Evolutionary conservation across 768 basidiomycete genomes (phyloP).

Genomic region (Leccinum imitatum): DNA sequence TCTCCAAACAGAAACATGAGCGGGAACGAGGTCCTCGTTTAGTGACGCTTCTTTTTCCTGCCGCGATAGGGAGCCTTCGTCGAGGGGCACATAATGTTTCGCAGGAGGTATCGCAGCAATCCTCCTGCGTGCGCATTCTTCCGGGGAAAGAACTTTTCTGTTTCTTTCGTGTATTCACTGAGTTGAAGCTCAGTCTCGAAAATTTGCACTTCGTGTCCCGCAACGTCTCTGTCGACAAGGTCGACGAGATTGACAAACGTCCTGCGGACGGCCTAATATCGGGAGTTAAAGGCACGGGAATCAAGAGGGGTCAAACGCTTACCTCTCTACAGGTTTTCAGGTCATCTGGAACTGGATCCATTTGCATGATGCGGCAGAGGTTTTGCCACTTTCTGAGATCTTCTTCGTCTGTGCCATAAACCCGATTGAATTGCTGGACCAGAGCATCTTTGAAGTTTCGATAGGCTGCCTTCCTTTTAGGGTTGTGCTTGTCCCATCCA

Average conservation of each 20-base stretch:
- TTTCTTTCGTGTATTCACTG: constrained; percentile 6
- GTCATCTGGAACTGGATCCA: constrained; percentile 9
- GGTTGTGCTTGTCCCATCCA: no score
- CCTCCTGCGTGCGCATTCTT: constrained; percentile 18
- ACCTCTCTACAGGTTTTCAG: constrained; percentile 12
- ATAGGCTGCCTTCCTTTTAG: no score
- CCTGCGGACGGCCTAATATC: neutral
- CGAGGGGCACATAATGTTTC: constrained; percentile 12
- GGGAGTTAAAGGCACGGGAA: fast-evolving
- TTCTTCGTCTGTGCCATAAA: constrained; percentile 13
- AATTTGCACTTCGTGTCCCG: neutral
- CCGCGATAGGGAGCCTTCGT: neutral
- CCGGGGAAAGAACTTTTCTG: constrained; percentile 16
- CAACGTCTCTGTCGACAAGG: constrained; percentile 13
- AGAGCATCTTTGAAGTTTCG: no score
- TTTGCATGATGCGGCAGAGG: constrained; percentile 2
- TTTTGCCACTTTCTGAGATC: constrained; percentile 12
- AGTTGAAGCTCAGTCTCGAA: constrained; percentile 13
- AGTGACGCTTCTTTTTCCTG: constrained; percentile 9
- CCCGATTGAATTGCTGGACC: constrained; percentile 7
- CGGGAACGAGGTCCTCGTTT: constrained; percentile 13
- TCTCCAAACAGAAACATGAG: neutral
- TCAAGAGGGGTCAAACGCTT: neutral
- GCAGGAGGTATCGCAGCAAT: constrained; percentile 13
- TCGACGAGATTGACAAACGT: constrained; percentile 19